Base-by-base conservation (phyloP, 1,284 basidiomycete genomes). In the Cryptococcus wingfieldii region DNA sequence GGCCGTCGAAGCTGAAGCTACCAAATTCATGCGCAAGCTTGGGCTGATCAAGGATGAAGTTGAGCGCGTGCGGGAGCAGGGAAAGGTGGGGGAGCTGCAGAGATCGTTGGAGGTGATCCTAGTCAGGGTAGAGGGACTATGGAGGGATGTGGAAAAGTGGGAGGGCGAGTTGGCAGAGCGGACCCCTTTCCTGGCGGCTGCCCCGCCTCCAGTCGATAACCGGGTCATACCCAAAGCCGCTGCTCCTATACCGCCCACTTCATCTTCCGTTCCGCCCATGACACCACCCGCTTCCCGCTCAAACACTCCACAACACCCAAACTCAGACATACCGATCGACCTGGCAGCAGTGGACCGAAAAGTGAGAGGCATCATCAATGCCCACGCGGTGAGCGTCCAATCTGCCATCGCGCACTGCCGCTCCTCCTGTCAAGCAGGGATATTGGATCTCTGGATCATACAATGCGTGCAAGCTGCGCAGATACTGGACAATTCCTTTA, bases 361-460 rank as follows among this genome's bases (percentile, higher is more conserved):
- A 38, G 86, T 90, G 34, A 85, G 89, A 4, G 73, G 79, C 13
- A 85, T 89, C 65, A 83, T 82, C 25, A 92, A 92, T 68, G 78
- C 81, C 6, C 84, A 84, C 62, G 79, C 83, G 27, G 82, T 88
- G 69, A 79, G 79, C 48, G 79, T 91, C 16, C 41, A 47, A 25
- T 44, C 59, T n/a, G 48, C 48, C 18, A 49, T 59, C 16, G 18
- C 41, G 7, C 47, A 52, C 39, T 50, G 45, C 38, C 34, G 37
- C 34, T 19, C 18, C 2, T 23, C 23, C 2, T 42, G 16, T 37
- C 18, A 19, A n/a, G 34, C 38, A 28, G 27, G 14, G 38, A 38
- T 38, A 3, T 6, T 28, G n/a, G 44, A 54, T 13, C 5, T 19
- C 3, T 56, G 54, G 55, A 9, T 14, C 16, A 16, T 27, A 14